phyloP scores from a whole-genome alignment of 2,329 filamentous ascomycete genomes.

The Epichloe brachyelytri region DNA sequence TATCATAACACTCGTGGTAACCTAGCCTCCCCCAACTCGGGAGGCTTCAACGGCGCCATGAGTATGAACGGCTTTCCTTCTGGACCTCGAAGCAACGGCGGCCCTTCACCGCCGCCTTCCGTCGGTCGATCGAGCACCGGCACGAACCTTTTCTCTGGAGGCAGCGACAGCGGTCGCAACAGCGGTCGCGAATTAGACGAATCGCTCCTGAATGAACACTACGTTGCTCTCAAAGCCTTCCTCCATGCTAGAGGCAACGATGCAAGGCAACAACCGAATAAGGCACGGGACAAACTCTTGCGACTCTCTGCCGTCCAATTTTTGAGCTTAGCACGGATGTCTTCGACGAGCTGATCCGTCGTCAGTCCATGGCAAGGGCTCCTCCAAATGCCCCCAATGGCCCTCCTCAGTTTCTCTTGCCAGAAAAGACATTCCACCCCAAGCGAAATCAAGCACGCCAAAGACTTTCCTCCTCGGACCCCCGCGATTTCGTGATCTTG shows the following conservation, averaged over 20 bases:
- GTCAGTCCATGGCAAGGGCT: slow-evolving; percentile 54
- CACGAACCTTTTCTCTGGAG: slow-evolving; percentile 54
- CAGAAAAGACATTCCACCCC: slow-evolving; percentile 84
- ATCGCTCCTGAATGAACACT: slow-evolving; percentile 62
- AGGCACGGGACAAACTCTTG: slow-evolving; percentile 87
- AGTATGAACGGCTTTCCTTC: slow-evolving; percentile 49
- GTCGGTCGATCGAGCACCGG: slow-evolving; percentile 76
- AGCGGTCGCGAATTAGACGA: slow-evolving; percentile 49
- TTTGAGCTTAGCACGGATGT: slow-evolving; percentile 97
- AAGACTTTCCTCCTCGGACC: slow-evolving; percentile 84
- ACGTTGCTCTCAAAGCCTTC: slow-evolving; percentile 64
- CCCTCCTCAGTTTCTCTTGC: slow-evolving; percentile 62
- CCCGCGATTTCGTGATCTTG: slow-evolving; percentile 78
- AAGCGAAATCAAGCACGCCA: slow-evolving; percentile 97
- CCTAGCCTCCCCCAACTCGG: slow-evolving; percentile 57
- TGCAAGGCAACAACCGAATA: slow-evolving; percentile 63
- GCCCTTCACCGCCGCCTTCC: slow-evolving; percentile 77
- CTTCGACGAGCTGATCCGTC: slow-evolving; percentile 82
- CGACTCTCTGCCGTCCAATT: slow-evolving; percentile 87
- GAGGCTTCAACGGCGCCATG: slow-evolving; percentile 40
- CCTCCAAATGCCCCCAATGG: slow-evolving; percentile 37
- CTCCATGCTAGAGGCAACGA: slow-evolving; percentile 67
- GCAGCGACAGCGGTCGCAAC: slow-evolving; percentile 50
- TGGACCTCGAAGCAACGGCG: slow-evolving; percentile 43
- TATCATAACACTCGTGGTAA: slow-evolving; percentile 43